phyloP scores from a whole-genome alignment of 257 asterid genomes.

The Solanum lignicaule region DNA sequence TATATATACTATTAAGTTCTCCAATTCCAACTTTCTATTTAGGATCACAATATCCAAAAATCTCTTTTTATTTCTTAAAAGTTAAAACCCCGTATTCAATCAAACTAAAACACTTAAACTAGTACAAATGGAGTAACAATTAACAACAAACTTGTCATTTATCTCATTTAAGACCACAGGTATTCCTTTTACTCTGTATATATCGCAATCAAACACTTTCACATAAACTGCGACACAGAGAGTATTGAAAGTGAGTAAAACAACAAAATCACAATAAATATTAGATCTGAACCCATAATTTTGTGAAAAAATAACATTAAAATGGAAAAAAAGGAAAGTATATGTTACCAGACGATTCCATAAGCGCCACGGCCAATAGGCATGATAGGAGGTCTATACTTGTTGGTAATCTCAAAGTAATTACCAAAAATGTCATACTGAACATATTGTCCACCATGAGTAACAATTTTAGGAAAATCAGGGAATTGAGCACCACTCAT shows the following conservation, averaged over 20 bases:
- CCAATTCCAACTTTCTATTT: not conserved
- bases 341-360: slow-evolving; percentile 78
- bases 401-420: slow-evolving; percentile 62
- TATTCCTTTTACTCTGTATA: not conserved
- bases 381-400: slow-evolving; percentile 82
- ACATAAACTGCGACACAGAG: not conserved
- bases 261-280: not conserved
- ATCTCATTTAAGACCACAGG: not conserved
- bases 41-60: not conserved
- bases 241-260: not conserved
- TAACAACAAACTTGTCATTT: not conserved
- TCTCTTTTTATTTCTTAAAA: not conserved
- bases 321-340: not conserved
- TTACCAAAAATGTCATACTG: slow-evolving; percentile 73
- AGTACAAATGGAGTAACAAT: not conserved
- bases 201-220: not conserved
- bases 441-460: slow-evolving; percentile 67
- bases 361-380: slow-evolving; percentile 99
- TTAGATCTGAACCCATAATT: not conserved
- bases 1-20: not conserved
- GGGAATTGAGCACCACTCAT: slow-evolving; percentile 41
- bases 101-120: not conserved
- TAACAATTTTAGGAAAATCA: slow-evolving; percentile 56
- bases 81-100: not conserved
- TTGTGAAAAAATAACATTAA: no score